A percentile compares a stretch with the other conserved stretches of the same genome.
Conservation (phyloP, 306 rosid species). For the Cercis canadensis region DNA sequence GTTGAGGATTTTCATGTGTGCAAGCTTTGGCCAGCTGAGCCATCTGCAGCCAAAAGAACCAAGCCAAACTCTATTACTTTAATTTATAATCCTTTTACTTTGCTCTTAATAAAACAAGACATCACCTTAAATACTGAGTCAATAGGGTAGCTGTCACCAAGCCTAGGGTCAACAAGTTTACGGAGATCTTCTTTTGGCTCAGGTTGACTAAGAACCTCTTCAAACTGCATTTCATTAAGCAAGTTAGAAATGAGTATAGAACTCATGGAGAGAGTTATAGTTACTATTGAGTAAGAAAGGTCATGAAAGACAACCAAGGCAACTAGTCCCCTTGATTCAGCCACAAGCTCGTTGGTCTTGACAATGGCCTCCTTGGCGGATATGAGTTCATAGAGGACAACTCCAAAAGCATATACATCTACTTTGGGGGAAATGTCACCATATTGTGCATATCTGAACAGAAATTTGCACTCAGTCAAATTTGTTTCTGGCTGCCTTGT, state of each 20-base stretch:
- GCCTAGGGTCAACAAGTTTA: conserved; percentile 58
- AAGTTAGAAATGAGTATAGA: conserved; percentile 15
- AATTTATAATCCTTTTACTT: neutral
- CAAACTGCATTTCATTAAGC: conserved; percentile 62
- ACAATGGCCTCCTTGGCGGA: conserved; percentile 70
- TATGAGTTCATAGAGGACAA: conserved; percentile 68
- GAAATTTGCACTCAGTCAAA: conserved; percentile 30
- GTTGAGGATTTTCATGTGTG: conserved; percentile 76
- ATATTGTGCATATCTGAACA: conserved; percentile 67
- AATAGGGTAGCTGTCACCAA: conserved; percentile 53
- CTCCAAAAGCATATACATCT: conserved; percentile 83
- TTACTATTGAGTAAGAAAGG: conserved; percentile 1
- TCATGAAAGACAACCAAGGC: conserved; percentile 55
- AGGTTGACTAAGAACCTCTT: conserved; percentile 52
- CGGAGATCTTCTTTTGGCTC: conserved; percentile 57
- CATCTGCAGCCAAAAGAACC: conserved; percentile 47
- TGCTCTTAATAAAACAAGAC: conserved; percentile 7
- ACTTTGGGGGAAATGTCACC: conserved; percentile 71
- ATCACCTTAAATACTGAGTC: conserved; percentile 66
- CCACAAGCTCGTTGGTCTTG: conserved; percentile 53
- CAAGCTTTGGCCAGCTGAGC: conserved; percentile 73
- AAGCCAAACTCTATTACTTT: neutral
- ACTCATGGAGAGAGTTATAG: neutral
- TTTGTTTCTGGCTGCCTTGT: neutral
- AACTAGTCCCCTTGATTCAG: conserved; percentile 66